These are phyloP conservation scores for Kickxella alabastrina DNA, from an alignment of 192 early-diverging fungal species.

Conservation along the genomic window DNA sequence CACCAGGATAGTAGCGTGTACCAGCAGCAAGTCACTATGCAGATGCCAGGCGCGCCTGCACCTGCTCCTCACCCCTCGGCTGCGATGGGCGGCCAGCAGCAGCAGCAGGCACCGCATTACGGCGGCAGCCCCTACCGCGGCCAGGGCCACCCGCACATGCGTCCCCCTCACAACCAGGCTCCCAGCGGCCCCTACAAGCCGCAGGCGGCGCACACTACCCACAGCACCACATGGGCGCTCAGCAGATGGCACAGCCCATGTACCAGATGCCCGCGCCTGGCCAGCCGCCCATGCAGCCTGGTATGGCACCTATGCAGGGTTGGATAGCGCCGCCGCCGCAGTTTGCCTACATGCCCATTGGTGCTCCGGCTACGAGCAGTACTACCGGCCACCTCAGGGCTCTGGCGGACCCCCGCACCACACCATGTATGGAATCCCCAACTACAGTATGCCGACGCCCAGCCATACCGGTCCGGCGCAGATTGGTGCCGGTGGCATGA, in stretches of 20 bases:
- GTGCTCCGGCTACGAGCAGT: conserved; percentile 40
- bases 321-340: conserved; percentile 45
- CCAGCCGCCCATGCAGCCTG: conserved; percentile 46
- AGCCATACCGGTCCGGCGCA: conserved; percentile 24
- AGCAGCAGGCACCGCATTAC: conserved; percentile 26
- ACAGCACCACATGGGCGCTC: conserved; percentile 37
- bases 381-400: conserved; percentile 31
- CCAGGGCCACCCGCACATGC: conserved; percentile 34
- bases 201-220: conserved; percentile 41
- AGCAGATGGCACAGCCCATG: conserved; percentile 44
- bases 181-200: conserved; percentile 35
- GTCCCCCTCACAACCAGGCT: conserved; percentile 41
- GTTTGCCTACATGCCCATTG: conserved; percentile 46
- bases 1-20: not conserved
- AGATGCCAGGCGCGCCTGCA: conserved; percentile 19
- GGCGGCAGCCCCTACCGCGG: conserved; percentile 35
- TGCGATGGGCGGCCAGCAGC: conserved; percentile 19
- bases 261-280: conserved; percentile 37
- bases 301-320: conserved; percentile 46
- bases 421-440: conserved; percentile 37
- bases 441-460: conserved; percentile 40
- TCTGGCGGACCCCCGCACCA: conserved; percentile 35
- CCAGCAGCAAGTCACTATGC: conserved; percentile 1
- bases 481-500: conserved; percentile 34
- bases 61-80: conserved; percentile 8